Conservation (phyloP, 495 filamentous ascomycete species). For the Penicillium silybi region DNA sequence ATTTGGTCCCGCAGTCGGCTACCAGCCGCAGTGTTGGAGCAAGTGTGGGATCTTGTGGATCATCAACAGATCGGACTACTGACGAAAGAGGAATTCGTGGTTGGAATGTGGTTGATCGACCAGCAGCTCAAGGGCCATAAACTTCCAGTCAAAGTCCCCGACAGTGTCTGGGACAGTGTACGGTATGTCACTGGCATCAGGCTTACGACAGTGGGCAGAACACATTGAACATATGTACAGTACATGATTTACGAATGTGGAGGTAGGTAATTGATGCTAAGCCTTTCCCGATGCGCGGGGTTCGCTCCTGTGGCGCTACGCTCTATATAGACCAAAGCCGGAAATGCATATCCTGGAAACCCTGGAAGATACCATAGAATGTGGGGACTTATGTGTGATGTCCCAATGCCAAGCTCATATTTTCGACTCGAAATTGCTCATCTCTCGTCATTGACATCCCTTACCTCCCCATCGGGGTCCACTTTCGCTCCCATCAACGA, state of each 20-base stretch:
- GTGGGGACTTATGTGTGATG: background rate
- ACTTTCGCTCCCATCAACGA: background rate
- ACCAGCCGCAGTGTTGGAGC: conserved; percentile 61
- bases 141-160: conserved; percentile 69
- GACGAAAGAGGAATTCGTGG: conserved; percentile 80
- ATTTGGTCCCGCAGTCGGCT: conserved; percentile 81
- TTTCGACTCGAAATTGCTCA: background rate
- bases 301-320: conserved; percentile 4
- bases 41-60: conserved; percentile 87
- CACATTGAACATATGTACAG: background rate
- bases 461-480: background rate
- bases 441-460: too few species aligned
- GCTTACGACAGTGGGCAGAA: conserved; percentile 8
- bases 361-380: background rate
- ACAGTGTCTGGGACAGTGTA: conserved; percentile 86
- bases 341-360: background rate
- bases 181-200: conserved; percentile 50
- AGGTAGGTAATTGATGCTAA: background rate
- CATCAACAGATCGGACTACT: conserved; percentile 54
- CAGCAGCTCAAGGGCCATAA: conserved; percentile 85
- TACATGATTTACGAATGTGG: background rate
- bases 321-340: background rate
- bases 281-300: conserved; percentile 5
- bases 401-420: too few species aligned
- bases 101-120: conserved; percentile 94